phyloP scores from a whole-genome alignment of 768 basidiomycete genomes.

The Coprinopsis strossmayeri region DNA sequence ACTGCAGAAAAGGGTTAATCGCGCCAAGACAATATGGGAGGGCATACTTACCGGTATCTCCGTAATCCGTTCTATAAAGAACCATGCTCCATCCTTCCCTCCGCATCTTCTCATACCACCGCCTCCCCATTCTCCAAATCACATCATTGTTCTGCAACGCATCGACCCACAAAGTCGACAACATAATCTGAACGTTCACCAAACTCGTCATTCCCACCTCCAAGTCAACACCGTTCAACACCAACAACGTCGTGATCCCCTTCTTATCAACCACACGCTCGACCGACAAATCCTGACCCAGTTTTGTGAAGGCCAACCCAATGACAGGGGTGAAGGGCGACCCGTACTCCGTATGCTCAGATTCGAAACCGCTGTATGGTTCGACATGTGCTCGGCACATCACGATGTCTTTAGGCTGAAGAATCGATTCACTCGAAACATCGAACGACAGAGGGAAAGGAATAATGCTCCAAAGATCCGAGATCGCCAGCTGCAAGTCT shows the following conservation, averaged over 20 bases:
- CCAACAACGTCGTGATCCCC: conserved; percentile 5
- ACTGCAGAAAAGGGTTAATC: too few species aligned
- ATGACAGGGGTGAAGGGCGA: neutral
- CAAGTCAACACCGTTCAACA: neutral
- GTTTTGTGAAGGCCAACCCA: neutral
- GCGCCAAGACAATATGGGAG: too few species aligned
- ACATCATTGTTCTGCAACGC: conserved; percentile 1
- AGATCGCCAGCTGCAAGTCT: neutral
- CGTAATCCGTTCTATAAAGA: conserved; percentile 13
- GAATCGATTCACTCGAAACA: neutral
- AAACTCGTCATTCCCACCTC: neutral
- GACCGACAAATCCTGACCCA: too few species aligned
- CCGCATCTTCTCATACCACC: conserved; percentile 16
- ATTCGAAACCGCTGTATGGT: neutral
- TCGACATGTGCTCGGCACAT: neutral
- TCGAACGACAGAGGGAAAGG: neutral
- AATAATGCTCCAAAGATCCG: neutral
- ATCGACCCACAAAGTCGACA: neutral
- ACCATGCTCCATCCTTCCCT: conserved; percentile 15
- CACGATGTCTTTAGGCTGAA: neutral
- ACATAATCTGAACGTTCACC: neutral
- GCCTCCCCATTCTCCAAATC: conserved; percentile 14
- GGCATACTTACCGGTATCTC: conserved; percentile 11
- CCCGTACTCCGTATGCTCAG: too few species aligned
- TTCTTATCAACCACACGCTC: too few species aligned